phyloP scores from a whole-genome alignment of 2,329 filamentous ascomycete species.

The Aspergillus vadensis region DNA sequence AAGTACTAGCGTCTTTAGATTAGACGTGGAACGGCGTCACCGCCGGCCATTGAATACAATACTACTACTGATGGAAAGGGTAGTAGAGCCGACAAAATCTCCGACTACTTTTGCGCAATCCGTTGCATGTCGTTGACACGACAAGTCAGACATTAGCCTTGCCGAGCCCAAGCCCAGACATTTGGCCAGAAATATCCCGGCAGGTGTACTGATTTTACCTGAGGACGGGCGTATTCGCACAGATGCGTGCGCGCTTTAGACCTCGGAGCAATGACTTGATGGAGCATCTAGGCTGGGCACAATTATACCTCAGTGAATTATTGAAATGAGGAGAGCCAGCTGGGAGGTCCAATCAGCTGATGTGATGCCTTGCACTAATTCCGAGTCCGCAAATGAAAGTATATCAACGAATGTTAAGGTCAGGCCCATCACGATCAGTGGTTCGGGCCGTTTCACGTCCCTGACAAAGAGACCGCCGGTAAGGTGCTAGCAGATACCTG shows the following conservation, averaged over 20 bases:
- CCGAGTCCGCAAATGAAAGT: too few relatives aligned
- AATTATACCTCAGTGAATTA: too few relatives aligned
- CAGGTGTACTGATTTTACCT: slow-evolving; percentile 18
- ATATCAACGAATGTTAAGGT: slow-evolving; percentile 19
- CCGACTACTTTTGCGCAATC: not conserved
- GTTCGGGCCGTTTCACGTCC: slow-evolving; percentile 27
- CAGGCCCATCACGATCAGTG: slow-evolving; percentile 22
- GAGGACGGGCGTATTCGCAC: slow-evolving; percentile 7
- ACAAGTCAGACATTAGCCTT: not conserved
- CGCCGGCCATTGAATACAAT: slow-evolving; percentile 9
- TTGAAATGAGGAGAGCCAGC: too few relatives aligned
- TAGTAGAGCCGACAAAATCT: slow-evolving; percentile 10
- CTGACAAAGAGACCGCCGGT: slow-evolving; percentile 24
- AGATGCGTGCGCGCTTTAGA: slow-evolving; percentile 15
- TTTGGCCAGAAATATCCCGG: slow-evolving; percentile 19
- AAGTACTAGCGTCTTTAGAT: slow-evolving; percentile 17
- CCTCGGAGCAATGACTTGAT: too few relatives aligned
- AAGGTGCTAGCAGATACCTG: slow-evolving; percentile 15
- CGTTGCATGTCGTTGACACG: not conserved
- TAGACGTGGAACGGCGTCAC: slow-evolving; percentile 19
- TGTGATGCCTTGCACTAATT: too few relatives aligned
- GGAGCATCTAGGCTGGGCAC: too few relatives aligned
- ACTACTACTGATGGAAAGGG: slow-evolving; percentile 21
- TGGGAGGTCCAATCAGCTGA: too few relatives aligned
- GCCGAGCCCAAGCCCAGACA: slow-evolving; percentile 12